Percentiles rank a stretch among this genome's conserved stretches.
phyloP scores from a whole-genome alignment of 306 rosid genomes.

The Ochetophila trinervis region DNA sequence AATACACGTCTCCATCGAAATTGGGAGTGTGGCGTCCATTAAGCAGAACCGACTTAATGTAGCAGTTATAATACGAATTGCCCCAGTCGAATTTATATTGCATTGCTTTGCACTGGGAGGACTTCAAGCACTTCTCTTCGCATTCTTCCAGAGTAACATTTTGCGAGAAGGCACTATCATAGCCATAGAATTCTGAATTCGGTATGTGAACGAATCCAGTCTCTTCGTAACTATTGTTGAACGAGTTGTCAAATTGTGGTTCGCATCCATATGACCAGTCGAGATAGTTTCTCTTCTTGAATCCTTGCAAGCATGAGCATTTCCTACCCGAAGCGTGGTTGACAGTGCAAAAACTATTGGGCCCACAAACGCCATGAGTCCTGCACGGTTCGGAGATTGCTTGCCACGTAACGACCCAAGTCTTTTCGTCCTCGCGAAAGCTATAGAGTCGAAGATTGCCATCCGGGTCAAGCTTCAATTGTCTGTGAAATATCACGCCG shows the following conservation, averaged over 20 bases:
- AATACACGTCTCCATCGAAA: constrained; percentile 23
- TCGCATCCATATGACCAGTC: constrained; percentile 34
- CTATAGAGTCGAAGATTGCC: constrained; percentile 43
- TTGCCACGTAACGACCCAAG: constrained; percentile 51
- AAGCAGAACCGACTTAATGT: constrained; percentile 23
- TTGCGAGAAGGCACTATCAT: background rate
- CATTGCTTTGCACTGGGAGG: constrained; percentile 37
- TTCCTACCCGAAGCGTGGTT: background rate
- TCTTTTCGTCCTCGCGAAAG: background rate
- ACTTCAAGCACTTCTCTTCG: constrained; percentile 19
- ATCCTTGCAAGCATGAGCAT: constrained; percentile 26
- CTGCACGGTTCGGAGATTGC: constrained; percentile 30
- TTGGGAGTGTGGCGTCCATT: constrained; percentile 28
- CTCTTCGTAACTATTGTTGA: background rate
- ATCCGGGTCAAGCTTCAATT: constrained; percentile 32
- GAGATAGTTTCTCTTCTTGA: background rate
- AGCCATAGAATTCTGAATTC: constrained; percentile 43
- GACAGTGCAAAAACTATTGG: constrained; percentile 17
- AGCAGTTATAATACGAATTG: constrained; percentile 25
- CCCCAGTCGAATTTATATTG: constrained; percentile 6
- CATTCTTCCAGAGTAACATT: constrained; percentile 30
- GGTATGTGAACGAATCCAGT: constrained; percentile 25
- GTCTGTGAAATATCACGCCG: constrained; percentile 19
- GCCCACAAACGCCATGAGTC: constrained; percentile 40
- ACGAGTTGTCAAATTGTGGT: constrained; percentile 19